Evolutionary conservation across 2,329 filamentous ascomycete species (phyloP).

Genomic region (Exophiala phaeomuriformis): DNA sequence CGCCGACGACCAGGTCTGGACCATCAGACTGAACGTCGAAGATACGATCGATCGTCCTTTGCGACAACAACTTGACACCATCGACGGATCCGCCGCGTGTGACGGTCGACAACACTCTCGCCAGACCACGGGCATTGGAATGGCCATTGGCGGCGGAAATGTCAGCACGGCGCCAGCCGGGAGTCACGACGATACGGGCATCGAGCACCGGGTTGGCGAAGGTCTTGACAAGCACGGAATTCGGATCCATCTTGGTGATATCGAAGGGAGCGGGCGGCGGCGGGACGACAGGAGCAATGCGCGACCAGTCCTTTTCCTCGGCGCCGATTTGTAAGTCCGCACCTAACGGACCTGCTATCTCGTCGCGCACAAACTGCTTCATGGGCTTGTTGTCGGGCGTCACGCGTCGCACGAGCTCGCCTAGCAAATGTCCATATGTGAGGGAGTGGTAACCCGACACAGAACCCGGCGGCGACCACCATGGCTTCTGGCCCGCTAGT

Average conservation of each 20-base stretch:
- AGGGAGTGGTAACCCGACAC: conserved; percentile 39
- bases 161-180: conserved; percentile 36
- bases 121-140: conserved; percentile 40
- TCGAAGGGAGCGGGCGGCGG: conserved; percentile 19
- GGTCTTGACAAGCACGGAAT: conserved; percentile 31
- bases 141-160: conserved; percentile 43
- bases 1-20: conserved; percentile 35
- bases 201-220: conserved; percentile 28
- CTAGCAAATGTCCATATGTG: conserved; percentile 39
- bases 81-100: conserved; percentile 32
- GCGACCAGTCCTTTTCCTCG: conserved; percentile 37
- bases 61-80: conserved; percentile 36
- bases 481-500: conserved; percentile 39
- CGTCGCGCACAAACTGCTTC: conserved; percentile 39
- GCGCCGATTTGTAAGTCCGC: conserved; percentile 46
- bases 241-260: conserved; percentile 18
- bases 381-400: conserved; percentile 35
- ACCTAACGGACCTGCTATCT: conserved; percentile 37
- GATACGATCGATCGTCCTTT: conserved; percentile 40
- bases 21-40: conserved; percentile 41
- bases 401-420: conserved; percentile 39
- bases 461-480: conserved; percentile 42
- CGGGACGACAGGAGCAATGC: conserved; percentile 35
- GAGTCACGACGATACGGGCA: conserved; percentile 25
- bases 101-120: conserved; percentile 38